These are phyloP conservation scores for Phytophthora gonapodyides DNA, from an alignment of 352 stramenopile species.

Conservation along the genomic window DNA sequence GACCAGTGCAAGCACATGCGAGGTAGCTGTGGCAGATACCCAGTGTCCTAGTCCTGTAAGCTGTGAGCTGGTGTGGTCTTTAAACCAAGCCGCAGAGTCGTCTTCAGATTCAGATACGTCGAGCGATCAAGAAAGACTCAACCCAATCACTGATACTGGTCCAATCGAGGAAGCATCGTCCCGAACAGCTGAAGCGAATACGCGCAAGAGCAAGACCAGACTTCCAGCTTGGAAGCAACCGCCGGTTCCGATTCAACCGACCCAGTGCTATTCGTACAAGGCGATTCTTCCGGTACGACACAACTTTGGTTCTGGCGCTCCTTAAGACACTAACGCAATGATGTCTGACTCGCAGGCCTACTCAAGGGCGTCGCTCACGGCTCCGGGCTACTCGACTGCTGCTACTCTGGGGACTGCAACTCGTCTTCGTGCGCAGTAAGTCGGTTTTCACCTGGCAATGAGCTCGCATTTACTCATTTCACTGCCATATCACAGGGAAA, in stretches of 20 bases:
- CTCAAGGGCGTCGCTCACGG: constrained; percentile 8
- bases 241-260: constrained; percentile 58
- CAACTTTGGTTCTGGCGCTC: no score
- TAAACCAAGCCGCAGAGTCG: constrained; percentile 15
- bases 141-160: neutral
- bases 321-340: neutral
- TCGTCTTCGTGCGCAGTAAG: constrained; percentile 30
- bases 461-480: constrained; percentile 3
- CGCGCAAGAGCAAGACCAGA: constrained; percentile 13
- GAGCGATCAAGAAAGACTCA: neutral
- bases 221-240: constrained; percentile 59
- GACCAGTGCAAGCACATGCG: neutral
- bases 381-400: constrained; percentile 10
- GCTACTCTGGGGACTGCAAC: constrained; percentile 18
- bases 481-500: constrained; percentile 13
- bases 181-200: neutral
- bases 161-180: neutral
- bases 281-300: constrained; percentile 46
- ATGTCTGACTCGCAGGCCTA: constrained; percentile 10
- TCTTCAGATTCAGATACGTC: constrained; percentile 16
- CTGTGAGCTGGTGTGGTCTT: neutral
- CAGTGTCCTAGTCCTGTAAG: constrained; percentile 10
- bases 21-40: neutral
- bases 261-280: constrained; percentile 57
- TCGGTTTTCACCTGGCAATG: neutral